Evolutionary conservation across 2,329 filamentous ascomycete species (phyloP), one percentile per base, ranked within the genome.

Genomic region (Sarocladium strictum): DNA sequence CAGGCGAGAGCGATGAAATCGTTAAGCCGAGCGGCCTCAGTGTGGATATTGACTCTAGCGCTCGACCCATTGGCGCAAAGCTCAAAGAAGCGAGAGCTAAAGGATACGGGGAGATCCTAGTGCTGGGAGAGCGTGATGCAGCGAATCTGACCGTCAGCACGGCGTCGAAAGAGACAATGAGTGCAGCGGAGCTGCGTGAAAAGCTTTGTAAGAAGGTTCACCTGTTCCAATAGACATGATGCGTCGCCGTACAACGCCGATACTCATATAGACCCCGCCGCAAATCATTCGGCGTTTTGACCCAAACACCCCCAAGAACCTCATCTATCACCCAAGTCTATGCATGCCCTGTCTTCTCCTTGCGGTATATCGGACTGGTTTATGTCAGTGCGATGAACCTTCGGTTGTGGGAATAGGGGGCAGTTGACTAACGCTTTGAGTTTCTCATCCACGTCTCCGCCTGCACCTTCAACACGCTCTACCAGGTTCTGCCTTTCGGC

Each of bases 51-150:
- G 89, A 94, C 63, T 76, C 74, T 32, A 85, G 80, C 53, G 72
- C 77, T 14, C 78, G 83, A 53, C 76, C 80, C 1, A 67, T 95
- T 9, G 76, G 78, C 2, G 81, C 84, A 64, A 95, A 94, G 68
- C 78, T 90, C 21, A 77, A 78, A 29, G 83, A 88, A 64, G 90
- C 90, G n/a, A 85, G 81, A 59, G 66, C 70, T 49, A 86, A 84
- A 68, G 85, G 85, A 38, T 94, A 92, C 66, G 84, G 87, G 53
- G 75, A 89, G 54, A 83, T 94, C 53, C 77, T 90, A 29, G 83
- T 91, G 1, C 74, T 94, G 11, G 91, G 91, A 1, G 75, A 82
- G 27, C 77, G 77, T 55, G 84, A 92, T 60, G 69, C 88, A 2
- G 70, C 74, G n/a, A 75, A 74, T 14, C 74, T 76, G 37, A 78